Evolutionary conservation across 495 filamentous ascomycete genomes (phyloP).

Genomic region (Lophiostoma macrostomum): DNA sequence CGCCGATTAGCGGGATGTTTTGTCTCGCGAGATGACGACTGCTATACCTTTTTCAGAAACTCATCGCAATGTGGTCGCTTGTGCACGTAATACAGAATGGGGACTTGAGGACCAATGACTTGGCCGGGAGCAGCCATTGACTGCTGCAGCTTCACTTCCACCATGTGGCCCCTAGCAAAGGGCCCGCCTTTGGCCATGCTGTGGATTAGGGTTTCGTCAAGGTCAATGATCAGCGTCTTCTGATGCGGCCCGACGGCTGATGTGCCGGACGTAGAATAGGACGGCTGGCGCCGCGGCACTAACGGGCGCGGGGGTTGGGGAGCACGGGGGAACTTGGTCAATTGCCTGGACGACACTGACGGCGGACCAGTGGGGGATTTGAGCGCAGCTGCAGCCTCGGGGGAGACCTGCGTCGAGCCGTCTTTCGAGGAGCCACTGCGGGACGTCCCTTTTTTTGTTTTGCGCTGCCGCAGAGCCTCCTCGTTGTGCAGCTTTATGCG

Average conservation of each 20-base stretch:
- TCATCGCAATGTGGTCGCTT: conserved; percentile 97
- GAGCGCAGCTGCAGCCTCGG: conserved; percentile 51
- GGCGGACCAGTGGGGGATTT: conserved; percentile 88
- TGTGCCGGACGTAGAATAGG: conserved; percentile 60
- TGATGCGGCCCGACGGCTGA: conserved; percentile 52
- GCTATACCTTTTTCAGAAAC: conserved; percentile 77
- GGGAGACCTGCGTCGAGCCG: conserved; percentile 35
- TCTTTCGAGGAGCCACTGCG: conserved; percentile 23
- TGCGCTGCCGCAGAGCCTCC: conserved; percentile 62
- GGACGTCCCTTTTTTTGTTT: conserved; percentile 39
- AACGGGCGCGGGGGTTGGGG: conserved; percentile 86
- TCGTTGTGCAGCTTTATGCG: conserved; percentile 89
- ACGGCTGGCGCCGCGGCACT: conserved; percentile 79
- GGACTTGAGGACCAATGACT: conserved; percentile 79
- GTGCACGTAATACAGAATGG: conserved; percentile 97
- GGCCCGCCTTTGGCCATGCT: conserved; percentile 93
- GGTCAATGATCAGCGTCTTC: conserved; percentile 92
- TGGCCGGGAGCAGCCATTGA: conserved; percentile 59
- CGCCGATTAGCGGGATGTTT: conserved; percentile 6
- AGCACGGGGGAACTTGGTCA: conserved; percentile 86
- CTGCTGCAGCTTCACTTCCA: conserved; percentile 85
- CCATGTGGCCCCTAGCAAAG: conserved; percentile 97
- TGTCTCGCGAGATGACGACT: neutral
- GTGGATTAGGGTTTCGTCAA: conserved; percentile 97
- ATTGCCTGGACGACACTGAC: conserved; percentile 57